These are phyloP conservation scores for Actinomortierella wolfii DNA, from an alignment of 371 early-diverging fungal species.

Conservation along the genomic window DNA sequence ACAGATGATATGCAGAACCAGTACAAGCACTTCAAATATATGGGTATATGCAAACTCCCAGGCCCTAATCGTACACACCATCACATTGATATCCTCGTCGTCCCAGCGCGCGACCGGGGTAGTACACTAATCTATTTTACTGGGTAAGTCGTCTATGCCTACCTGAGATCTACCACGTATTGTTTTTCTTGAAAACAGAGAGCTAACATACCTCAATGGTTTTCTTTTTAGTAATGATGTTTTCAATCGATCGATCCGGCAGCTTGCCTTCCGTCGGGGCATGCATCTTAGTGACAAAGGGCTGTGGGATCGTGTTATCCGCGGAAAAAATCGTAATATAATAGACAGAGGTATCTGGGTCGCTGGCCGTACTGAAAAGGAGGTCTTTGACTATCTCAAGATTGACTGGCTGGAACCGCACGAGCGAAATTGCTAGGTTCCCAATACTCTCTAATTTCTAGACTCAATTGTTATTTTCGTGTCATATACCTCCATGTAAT, in stretches of 20 bases:
- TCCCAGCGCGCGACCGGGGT: slow-evolving; percentile 28
- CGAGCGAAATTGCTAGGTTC: slow-evolving; percentile 45
- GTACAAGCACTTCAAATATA: slow-evolving; percentile 42
- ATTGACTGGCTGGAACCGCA: slow-evolving; percentile 37
- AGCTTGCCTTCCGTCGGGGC: slow-evolving; percentile 25
- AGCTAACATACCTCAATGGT: no score
- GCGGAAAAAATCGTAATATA: slow-evolving; percentile 14
- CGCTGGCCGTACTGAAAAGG: slow-evolving; percentile 34
- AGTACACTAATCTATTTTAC: slow-evolving; percentile 31
- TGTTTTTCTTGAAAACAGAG: no score
- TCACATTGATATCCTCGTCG: slow-evolving; percentile 41
- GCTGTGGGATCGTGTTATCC: slow-evolving; percentile 20
- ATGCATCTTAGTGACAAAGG: slow-evolving; percentile 42
- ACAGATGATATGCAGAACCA: slow-evolving; percentile 12
- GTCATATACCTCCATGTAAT: no score
- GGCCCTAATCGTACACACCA: slow-evolving; percentile 15
- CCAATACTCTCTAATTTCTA: no score
- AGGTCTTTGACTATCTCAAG: slow-evolving; percentile 34
- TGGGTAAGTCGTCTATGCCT: no score
- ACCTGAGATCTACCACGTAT: no score
- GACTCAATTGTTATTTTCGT: no score
- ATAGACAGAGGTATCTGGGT: slow-evolving; percentile 34
- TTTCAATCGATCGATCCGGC: slow-evolving; percentile 32
- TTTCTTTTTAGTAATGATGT: no score
- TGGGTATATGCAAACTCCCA: slow-evolving; percentile 36